These are phyloP conservation scores for Plantago coronopus DNA, from an alignment of 305 asterid genomes.

Conservation along the genomic window DNA sequence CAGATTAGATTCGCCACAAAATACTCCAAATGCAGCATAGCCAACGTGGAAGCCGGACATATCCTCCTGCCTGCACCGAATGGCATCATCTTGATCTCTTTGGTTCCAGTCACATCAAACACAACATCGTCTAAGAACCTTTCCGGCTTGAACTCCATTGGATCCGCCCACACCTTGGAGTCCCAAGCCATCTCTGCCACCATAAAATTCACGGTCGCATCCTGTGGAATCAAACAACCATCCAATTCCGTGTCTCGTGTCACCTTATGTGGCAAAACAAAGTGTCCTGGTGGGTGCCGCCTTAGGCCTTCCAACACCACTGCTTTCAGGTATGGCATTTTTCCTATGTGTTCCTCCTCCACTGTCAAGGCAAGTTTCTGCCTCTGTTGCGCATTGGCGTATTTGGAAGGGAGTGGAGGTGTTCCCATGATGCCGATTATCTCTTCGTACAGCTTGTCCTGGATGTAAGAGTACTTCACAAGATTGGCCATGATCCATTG, in stretches of 20 bases:
- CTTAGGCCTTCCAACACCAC: constrained; percentile 70
- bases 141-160: constrained; percentile 79
- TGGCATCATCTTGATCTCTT: constrained; percentile 78
- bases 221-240: constrained; percentile 45
- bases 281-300: constrained; percentile 84
- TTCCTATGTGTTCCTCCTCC: constrained; percentile 56
- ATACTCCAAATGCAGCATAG: constrained; percentile 66
- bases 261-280: constrained; percentile 65
- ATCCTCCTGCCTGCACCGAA: constrained; percentile 69
- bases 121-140: constrained; percentile 42
- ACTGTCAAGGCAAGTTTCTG: constrained; percentile 7
- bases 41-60: constrained; percentile 50
- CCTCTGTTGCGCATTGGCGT: background rate
- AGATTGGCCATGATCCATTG: constrained; percentile 50
- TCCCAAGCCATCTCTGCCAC: constrained; percentile 87
- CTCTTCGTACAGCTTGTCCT: constrained; percentile 44
- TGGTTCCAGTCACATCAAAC: constrained; percentile 55
- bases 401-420: background rate
- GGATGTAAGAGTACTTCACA: constrained; percentile 36
- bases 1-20: constrained; percentile 65
- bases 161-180: constrained; percentile 67
- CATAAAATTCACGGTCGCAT: constrained; percentile 55
- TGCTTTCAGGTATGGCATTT: constrained; percentile 65
- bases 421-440: constrained; percentile 33
- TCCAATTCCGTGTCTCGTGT: constrained; percentile 49